Evolutionary conservation across 2,329 filamentous ascomycete species (phyloP).

Genomic region (Botrytis galanthina): DNA sequence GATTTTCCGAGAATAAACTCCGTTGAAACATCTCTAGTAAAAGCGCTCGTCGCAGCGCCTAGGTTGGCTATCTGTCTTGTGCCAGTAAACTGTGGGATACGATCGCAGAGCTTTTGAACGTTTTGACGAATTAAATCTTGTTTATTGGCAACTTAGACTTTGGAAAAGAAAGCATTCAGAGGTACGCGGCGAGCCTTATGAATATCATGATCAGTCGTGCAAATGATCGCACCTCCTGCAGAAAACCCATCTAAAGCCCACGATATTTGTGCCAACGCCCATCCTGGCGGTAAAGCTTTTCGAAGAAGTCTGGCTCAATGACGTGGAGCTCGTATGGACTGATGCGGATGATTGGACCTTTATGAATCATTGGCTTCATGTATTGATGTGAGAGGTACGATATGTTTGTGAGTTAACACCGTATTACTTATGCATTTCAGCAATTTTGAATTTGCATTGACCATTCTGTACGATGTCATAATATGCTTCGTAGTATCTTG

Average conservation of each 20-base stretch:
- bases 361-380: no score
- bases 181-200: slow-evolving; percentile 23
- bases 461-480: slow-evolving; percentile 22
- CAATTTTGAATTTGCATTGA: slow-evolving; percentile 22
- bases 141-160: slow-evolving; percentile 26
- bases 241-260: slow-evolving; percentile 22
- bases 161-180: slow-evolving; percentile 35
- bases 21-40: slow-evolving; percentile 15
- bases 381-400: not conserved
- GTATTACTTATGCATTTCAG: slow-evolving; percentile 27
- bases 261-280: slow-evolving; percentile 28
- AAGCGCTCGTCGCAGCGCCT: slow-evolving; percentile 17
- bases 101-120: slow-evolving; percentile 19
- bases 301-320: slow-evolving; percentile 31
- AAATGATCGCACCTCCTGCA: slow-evolving; percentile 17
- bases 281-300: slow-evolving; percentile 26
- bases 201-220: slow-evolving; percentile 17
- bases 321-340: slow-evolving; percentile 37
- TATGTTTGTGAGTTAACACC: not conserved
- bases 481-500: slow-evolving; percentile 20
- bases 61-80: slow-evolving; percentile 9
- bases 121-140: not conserved
- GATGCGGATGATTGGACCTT: slow-evolving; percentile 35
- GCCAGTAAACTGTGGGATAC: not conserved
- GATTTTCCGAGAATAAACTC: not conserved